These are phyloP conservation scores for Aeminium ludgeri DNA, from an alignment of 495 filamentous ascomycete genomes.

Conservation along the genomic window DNA sequence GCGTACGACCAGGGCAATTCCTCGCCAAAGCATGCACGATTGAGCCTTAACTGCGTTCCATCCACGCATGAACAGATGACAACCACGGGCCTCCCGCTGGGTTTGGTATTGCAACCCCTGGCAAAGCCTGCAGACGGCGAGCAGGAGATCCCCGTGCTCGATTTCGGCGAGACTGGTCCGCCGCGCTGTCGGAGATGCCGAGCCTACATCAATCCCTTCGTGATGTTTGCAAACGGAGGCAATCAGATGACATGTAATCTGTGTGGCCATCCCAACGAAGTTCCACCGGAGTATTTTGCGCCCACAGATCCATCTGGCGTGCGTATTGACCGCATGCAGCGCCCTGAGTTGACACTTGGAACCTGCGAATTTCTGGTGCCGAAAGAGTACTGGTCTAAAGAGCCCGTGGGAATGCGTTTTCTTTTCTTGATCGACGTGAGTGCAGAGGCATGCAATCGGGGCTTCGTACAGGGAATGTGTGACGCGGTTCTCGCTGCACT, in stretches of 20 bases:
- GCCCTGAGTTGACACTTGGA: slow-evolving; percentile 76
- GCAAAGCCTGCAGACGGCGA: slow-evolving; percentile 74
- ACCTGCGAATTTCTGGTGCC: slow-evolving; percentile 94
- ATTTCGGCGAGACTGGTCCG: slow-evolving; percentile 84
- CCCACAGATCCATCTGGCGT: slow-evolving; percentile 75
- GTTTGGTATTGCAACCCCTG: slow-evolving; percentile 76
- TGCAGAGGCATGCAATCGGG: slow-evolving; percentile 73
- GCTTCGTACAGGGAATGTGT: slow-evolving; percentile 81
- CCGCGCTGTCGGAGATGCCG: slow-evolving; percentile 86
- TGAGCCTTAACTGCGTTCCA: slow-evolving; percentile 86
- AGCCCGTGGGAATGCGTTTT: slow-evolving; percentile 72
- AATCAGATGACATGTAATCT: slow-evolving; percentile 98
- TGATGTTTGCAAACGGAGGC: slow-evolving; percentile 86
- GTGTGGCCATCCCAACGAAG: slow-evolving; percentile 94
- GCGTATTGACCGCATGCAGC: slow-evolving; percentile 72
- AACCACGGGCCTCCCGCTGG: slow-evolving; percentile 67
- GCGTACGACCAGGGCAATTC: slow-evolving; percentile 92
- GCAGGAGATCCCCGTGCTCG: slow-evolving; percentile 73
- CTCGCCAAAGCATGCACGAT: slow-evolving; percentile 80
- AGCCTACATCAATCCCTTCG: slow-evolving; percentile 97
- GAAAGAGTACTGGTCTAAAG: slow-evolving; percentile 96
- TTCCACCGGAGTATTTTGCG: slow-evolving; percentile 78
- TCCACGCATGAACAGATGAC: slow-evolving; percentile 62
- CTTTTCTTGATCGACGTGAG: slow-evolving; percentile 88
- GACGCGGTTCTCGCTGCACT: slow-evolving; percentile 72